Base-by-base conservation (phyloP, 768 basidiomycete species). In the Russula olivacea region DNA sequence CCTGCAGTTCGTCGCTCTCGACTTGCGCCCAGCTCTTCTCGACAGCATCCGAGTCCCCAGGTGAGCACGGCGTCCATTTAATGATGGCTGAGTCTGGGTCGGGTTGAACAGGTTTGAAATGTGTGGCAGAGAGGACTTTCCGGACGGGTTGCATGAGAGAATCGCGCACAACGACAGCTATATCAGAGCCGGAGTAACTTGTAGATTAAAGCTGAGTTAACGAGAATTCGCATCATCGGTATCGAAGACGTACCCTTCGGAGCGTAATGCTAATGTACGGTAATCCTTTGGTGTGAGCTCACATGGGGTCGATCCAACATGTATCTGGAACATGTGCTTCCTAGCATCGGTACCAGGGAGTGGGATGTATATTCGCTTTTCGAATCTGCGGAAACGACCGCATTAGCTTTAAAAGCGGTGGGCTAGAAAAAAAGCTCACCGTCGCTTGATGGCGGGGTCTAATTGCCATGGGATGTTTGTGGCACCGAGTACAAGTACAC, bases 381-480 rank as follows among this genome's bases (percentile, higher is more conserved):
- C 95, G 67, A 98, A 98, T 65, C 91, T 93, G 66, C 19, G 36
- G 6, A 43, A 34, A 34, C 8, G 30, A 54, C 30, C 11, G 10
- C 2, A 8, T 55, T 6, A 32, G 41, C 28, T 38, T 56, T 55
- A 28, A 49, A 23, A 52, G n/a, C 40, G 47, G 40, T 54, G 11
- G 52, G 54, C 47, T 6, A 3, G 17, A 49, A 23, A 30, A 34
- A 12, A 34, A 43, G 72, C 82, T 66, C 58, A 89, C 85, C 96
- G 85, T 72, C 97, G 88, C 75, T 98, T 98, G 77, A 98, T 98
- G 49, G 96, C 96, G 66, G 91, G 89, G 72, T 98, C 96, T 51
- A 98, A 81, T 72, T 94, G 91, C 96, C 96, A 98, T 2, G 97
- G 97, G 57, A 98, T 97, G 68, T 99, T 99, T 5, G 97, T 99